Evolutionary conservation across 164 flowering plant species (phyloP).

Genomic region (Piper longum): DNA sequence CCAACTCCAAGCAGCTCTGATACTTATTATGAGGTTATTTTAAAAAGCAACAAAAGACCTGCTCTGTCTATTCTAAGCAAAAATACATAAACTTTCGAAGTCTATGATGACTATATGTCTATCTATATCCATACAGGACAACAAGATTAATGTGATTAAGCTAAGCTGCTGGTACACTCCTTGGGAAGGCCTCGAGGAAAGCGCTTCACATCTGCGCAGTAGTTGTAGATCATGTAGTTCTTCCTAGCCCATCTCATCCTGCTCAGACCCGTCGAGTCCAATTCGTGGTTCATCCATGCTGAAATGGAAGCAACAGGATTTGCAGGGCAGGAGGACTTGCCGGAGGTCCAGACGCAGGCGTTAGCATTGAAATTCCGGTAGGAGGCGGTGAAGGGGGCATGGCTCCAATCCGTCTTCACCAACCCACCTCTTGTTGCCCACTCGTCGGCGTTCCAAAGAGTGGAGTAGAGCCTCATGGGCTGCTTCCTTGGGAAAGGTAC

Average conservation of each 20-base stretch:
- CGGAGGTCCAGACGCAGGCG: background rate
- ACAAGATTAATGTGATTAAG: background rate
- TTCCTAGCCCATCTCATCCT: constrained; percentile 21
- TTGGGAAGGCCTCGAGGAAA: constrained; percentile 24
- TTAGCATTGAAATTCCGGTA: constrained; percentile 3
- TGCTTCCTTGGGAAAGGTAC: constrained; percentile 4
- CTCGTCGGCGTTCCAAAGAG: constrained; percentile 7
- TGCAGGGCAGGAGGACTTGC: constrained; percentile 6
- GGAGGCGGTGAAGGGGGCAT: constrained; percentile 7
- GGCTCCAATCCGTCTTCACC: constrained; percentile 2
- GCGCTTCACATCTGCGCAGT: constrained; percentile 25
- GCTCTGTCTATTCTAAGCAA: no score
- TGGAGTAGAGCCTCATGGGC: constrained; percentile 7
- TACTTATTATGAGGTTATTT: no score
- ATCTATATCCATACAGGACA: no score
- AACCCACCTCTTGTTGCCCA: constrained; percentile 8
- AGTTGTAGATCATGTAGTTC: constrained; percentile 27
- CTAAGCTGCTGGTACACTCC: constrained; percentile 11
- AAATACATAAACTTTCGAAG: no score
- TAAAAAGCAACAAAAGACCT: no score
- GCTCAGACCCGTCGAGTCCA: constrained; percentile 3
- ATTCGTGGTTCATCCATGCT: background rate
- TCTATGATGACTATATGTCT: no score
- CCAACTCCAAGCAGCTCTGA: no score
- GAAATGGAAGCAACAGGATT: constrained; percentile 1